phyloP scores from a whole-genome alignment of 2,329 filamentous ascomycete genomes.

The Phaeosphaeria sp. region DNA sequence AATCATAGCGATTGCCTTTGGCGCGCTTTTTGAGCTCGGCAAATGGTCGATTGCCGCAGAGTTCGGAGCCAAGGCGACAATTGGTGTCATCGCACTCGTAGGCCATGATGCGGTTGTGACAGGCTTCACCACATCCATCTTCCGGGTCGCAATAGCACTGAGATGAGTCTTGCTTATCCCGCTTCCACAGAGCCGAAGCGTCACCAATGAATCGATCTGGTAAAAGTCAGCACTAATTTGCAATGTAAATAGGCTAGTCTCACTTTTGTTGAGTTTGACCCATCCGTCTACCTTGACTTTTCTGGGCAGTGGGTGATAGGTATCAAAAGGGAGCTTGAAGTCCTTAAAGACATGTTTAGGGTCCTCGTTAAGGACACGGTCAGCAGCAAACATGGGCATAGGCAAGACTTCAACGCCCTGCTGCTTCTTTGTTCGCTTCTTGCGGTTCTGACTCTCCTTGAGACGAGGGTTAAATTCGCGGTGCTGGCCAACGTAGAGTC shows the following conservation, averaged over 20 bases:
- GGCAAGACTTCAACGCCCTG: conserved; percentile 69
- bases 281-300: conserved; percentile 94
- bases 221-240: conserved; percentile 18
- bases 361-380: conserved; percentile 71
- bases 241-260: conserved; percentile 39
- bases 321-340: conserved; percentile 87
- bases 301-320: conserved; percentile 84
- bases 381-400: conserved; percentile 78
- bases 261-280: conserved; percentile 90
- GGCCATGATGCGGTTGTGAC: conserved; percentile 94
- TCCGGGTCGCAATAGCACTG: conserved; percentile 64
- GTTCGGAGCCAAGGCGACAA: conserved; percentile 76
- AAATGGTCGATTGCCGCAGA: conserved; percentile 88
- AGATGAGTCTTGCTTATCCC: conserved; percentile 76
- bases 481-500: conserved; percentile 84
- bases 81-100: conserved; percentile 95
- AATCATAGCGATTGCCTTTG: conserved; percentile 80
- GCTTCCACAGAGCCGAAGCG: conserved; percentile 80
- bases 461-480: conserved; percentile 50
- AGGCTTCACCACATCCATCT: conserved; percentile 84
- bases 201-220: conserved; percentile 90
- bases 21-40: conserved; percentile 74
- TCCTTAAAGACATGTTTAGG: conserved; percentile 61
- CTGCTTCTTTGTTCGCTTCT: conserved; percentile 33
- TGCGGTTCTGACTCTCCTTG: conserved; percentile 55